Base-by-base conservation (phyloP, 192 early-diverging fungal species). In the Coemansia guatemalensis region DNA sequence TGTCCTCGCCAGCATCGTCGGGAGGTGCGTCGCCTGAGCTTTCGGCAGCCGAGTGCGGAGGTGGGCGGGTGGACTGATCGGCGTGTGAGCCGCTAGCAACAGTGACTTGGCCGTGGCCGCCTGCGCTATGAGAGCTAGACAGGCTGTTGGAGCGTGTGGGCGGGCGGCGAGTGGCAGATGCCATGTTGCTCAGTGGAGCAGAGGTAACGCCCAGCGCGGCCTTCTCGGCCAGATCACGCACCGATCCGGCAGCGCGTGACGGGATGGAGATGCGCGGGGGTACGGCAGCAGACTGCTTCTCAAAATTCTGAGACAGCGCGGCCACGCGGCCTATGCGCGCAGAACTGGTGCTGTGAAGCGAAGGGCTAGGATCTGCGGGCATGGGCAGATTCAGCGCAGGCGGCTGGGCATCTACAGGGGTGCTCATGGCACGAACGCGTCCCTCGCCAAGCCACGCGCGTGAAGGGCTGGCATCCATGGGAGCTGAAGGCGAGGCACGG, bases 301-400 rank as follows among this genome's bases (percentile, higher is more conserved):
- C 78, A 75, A 81, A 81, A 65, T 68, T 81, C 62, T 81, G 78
- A 48, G 78, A 81, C 47, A 81, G 25, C 14, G 78, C 78, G 1
- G 78, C 78, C 4, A 81, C 78, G 2, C 78, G 78, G 7, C 78
- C 78, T 54, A 81, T 81, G 18, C 78, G 72, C 26, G 78, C 78
- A 1, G 62, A 44, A 53, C 35, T 69, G 8, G 68, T 21, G 8
- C 54, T 52, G 5, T 22, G 8, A 17, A 54, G 57, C 44, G 56
- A n/a, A 48, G 22, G 20, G 54, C 35, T 24, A 22, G 26, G 0
- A 20, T 44, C 53, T 25, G 24, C 20, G 22, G 17, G 8, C 8
- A 20, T 21, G 1, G 58, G n/a, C 17, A 48, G 26, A 23, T n/a
- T 30, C 8, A 63, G 50, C n/a, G 51, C 4, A 0, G 65, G 78